phyloP scores from a whole-genome alignment of 768 basidiomycete genomes.

The Mrakia gelida region DNA sequence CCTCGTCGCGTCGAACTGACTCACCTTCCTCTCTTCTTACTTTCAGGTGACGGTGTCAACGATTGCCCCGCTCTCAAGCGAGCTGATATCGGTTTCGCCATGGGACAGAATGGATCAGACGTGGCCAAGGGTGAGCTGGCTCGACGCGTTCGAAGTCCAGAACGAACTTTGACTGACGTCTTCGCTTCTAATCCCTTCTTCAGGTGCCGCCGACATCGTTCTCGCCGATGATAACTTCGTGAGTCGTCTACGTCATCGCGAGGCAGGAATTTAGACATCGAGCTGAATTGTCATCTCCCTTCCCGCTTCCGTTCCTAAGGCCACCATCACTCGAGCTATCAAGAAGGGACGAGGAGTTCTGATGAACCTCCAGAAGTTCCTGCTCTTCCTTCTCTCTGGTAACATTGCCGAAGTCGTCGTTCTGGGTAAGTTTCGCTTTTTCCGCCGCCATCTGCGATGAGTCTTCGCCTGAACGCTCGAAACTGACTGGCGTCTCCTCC shows the following conservation, averaged over 20 bases:
- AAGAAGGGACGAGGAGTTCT: slow-evolving; percentile 62
- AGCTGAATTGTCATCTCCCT: too few relatives aligned
- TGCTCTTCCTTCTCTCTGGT: slow-evolving; percentile 54
- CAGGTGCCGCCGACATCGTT: slow-evolving; percentile 62
- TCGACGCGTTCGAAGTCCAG: neutral
- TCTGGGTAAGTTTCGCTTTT: slow-evolving; percentile 38
- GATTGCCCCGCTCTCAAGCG: slow-evolving; percentile 58
- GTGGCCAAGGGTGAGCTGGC: slow-evolving; percentile 52
- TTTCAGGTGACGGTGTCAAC: slow-evolving; percentile 52
- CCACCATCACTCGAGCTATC: too few relatives aligned
- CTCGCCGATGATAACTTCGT: slow-evolving; percentile 64
- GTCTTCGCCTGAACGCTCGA: too few relatives aligned
- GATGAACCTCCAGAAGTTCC: slow-evolving; percentile 57
- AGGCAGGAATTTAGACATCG: too few relatives aligned
- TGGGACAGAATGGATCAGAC: slow-evolving; percentile 57
- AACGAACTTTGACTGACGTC: too few relatives aligned
- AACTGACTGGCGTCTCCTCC: too few relatives aligned
- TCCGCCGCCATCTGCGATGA: too few relatives aligned
- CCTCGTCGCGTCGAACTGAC: neutral
- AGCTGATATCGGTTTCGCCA: too few relatives aligned
- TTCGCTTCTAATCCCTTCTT: slow-evolving; percentile 39
- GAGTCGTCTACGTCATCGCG: too few relatives aligned
- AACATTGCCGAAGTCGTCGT: slow-evolving; percentile 58
- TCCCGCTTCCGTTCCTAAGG: slow-evolving; percentile 35
- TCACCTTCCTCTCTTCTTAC: neutral